Evolutionary conservation across 768 basidiomycete species (phyloP).

Genomic region (Amanita fuliginea): DNA sequence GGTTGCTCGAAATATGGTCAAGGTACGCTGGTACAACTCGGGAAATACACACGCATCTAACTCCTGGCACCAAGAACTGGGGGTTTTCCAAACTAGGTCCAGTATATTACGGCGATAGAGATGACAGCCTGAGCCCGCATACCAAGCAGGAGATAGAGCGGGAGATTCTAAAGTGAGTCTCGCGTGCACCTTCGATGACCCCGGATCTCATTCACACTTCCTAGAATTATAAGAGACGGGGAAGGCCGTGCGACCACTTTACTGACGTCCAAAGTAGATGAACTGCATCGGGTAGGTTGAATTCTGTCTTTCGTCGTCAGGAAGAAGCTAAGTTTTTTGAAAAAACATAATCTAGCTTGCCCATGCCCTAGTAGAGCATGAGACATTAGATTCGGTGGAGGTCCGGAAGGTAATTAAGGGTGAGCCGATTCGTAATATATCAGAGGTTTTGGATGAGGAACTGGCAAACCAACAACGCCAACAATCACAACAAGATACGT

Average conservation of each 20-base stretch:
- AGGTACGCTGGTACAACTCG: conserved; percentile 35
- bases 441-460: conserved; percentile 56
- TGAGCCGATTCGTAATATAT: conserved; percentile 61
- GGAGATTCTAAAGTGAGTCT: conserved; percentile 70
- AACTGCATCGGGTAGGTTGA: conserved; percentile 55
- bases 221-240: conserved; percentile 53
- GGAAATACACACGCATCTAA: neutral
- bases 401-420: conserved; percentile 80
- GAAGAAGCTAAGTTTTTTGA: neutral
- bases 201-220: conserved; percentile 17
- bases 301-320: neutral
- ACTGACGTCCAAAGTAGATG: conserved; percentile 55
- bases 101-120: conserved; percentile 66
- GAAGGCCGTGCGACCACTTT: conserved; percentile 56
- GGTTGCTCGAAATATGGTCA: conserved; percentile 81
- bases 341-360: conserved; percentile 52
- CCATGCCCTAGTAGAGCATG: conserved; percentile 86
- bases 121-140: conserved; percentile 58
- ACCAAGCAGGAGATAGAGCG: conserved; percentile 80
- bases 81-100: conserved; percentile 83
- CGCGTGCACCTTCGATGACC: conserved; percentile 2
- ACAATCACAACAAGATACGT: neutral
- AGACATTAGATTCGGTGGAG: conserved; percentile 83
- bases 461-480: conserved; percentile 19
- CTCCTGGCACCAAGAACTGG: conserved; percentile 38